Base-by-base conservation (phyloP, 176 grass and related monocot genomes). In the Juncus effusus region DNA sequence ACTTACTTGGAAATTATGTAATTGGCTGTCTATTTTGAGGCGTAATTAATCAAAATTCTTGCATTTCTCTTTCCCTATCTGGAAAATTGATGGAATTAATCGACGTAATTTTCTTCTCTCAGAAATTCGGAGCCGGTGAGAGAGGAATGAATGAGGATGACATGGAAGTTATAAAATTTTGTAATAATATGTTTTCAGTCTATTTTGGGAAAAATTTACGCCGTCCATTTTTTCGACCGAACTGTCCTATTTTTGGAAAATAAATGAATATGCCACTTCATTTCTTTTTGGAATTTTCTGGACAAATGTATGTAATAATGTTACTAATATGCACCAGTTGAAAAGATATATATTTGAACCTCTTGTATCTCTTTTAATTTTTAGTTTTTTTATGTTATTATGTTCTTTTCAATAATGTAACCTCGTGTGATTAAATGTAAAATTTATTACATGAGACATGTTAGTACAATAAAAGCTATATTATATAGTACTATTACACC, bases 201-300 rank as follows among this genome's bases (percentile, higher is more conserved):
- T 72, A 58, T 72, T 72, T 56, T 72, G 54, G 40, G 53, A 72
- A 47, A 47, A 58, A 35, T 44, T 4, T 72, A 38, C 58, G 38
- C 8, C 3, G 38, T 4, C 54, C 51, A 42, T 13, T 45, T 38
- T 7, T 52, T 41, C 11, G 7, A 44, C 10, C 13, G 13, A 72
- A 70, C 13, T 59, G 15, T 35, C 42, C 68, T 72, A 72, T 59
- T 59, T 72, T 59, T 59, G 69, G 55, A 69, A 59, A 72, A 72
- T 59, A 52, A 72, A 40, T 72, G 68, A 42, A 45, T 45, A 4
- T 45, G 42, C 42, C 42, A 45, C 3, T 45, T 7, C 42, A 45
- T 45, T 45, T 45, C 7, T 7, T 45, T 45, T 45, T 7, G 7
- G n/a, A n/a, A n/a, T n/a, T n/a, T n/a, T n/a, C n/a, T n/a, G n/a